These are phyloP conservation scores for Colletotrichum gigasporum DNA, from an alignment of 2,329 filamentous ascomycete species.

Conservation along the genomic window DNA sequence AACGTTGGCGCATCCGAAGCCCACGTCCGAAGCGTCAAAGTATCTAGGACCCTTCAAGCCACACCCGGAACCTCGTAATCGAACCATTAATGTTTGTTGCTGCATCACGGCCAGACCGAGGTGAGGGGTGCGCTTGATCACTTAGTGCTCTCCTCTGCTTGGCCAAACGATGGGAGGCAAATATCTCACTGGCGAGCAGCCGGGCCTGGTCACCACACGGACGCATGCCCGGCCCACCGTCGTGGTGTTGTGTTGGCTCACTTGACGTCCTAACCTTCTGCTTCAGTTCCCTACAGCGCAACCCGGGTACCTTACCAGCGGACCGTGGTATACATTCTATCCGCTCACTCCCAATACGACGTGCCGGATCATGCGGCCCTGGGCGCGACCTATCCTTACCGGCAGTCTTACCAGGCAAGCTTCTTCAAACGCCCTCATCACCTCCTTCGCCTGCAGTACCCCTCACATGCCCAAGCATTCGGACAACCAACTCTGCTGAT, in stretches of 20 bases:
- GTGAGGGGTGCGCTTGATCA: constrained; percentile 7
- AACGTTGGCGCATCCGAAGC: constrained; percentile 23
- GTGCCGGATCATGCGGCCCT: constrained; percentile 21
- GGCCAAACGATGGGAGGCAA: neutral
- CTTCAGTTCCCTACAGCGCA: neutral
- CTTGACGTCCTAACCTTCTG: neutral
- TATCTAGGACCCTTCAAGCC: neutral
- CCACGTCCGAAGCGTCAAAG: neutral
- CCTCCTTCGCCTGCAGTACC: neutral
- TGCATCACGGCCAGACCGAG: constrained; percentile 13
- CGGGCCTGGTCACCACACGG: constrained; percentile 5
- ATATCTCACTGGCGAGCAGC: neutral
- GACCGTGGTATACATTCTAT: neutral
- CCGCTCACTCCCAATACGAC: constrained; percentile 14
- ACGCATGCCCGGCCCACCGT: neutral
- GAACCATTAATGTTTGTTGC: constrained; percentile 17
- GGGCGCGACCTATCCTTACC: constrained; percentile 24
- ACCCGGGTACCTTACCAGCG: neutral
- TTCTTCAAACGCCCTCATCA: constrained; percentile 20
- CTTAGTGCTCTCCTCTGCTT: neutral
- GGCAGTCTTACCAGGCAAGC: constrained; percentile 27
- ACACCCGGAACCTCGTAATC: constrained; percentile 18
- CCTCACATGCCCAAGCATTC: neutral
- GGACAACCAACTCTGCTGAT: neutral
- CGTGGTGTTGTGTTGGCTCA: constrained; percentile 3